phyloP scores from a whole-genome alignment of 352 stramenopile species.

The Globisporangium acanthophoron region DNA sequence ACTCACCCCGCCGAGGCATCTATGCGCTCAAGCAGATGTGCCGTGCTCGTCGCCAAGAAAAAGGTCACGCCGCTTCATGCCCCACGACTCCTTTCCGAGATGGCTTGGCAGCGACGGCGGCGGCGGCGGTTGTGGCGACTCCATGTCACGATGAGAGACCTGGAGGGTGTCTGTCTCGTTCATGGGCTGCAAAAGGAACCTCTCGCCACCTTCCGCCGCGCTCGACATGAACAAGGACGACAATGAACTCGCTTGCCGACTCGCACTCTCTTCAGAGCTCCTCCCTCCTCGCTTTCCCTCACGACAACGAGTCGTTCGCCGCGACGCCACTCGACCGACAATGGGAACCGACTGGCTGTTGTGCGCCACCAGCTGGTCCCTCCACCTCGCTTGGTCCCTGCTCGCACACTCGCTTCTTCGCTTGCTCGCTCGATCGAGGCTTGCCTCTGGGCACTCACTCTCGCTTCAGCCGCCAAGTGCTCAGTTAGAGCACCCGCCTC shows the following conservation, averaged over 20 bases:
- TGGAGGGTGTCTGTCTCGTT: no score
- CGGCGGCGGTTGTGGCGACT: no score
- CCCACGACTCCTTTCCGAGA: not conserved
- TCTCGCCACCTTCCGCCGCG: no score
- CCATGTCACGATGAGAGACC: no score
- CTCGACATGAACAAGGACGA: no score
- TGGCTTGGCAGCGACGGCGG: not conserved
- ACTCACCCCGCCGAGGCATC: not conserved
- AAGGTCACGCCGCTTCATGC: slow-evolving; percentile 1
- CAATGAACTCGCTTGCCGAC: not conserved
- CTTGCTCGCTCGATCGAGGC: not conserved
- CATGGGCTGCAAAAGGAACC: no score
- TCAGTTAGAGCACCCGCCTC: not conserved
- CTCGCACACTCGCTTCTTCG: not conserved
- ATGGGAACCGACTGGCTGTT: not conserved
- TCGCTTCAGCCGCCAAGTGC: slow-evolving; percentile 2
- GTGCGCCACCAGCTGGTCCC: not conserved
- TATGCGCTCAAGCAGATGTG: slow-evolving; percentile 1
- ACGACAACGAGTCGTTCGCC: not conserved
- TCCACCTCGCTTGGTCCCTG: not conserved
- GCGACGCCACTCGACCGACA: not conserved
- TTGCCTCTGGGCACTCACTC: not conserved
- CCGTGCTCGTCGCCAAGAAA: slow-evolving; percentile 2
- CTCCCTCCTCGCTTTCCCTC: not conserved
- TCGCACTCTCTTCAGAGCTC: not conserved